Evolutionary conservation across 176 grass and related monocot genomes (phyloP).

Genomic region (Triticum timopheevii): DNA sequence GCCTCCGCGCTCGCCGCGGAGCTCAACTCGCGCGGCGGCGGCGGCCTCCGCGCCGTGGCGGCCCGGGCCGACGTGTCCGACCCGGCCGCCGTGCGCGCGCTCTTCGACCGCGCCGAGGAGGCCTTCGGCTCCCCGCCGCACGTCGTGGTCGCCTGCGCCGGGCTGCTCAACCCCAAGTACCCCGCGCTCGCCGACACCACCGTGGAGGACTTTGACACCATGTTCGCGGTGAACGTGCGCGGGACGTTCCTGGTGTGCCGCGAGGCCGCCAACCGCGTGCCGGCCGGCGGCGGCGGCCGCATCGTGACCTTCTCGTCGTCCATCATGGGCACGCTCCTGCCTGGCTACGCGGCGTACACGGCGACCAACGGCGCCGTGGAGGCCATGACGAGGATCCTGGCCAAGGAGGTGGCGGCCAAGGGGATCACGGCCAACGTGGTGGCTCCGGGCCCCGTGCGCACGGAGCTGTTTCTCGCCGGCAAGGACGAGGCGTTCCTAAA

Average conservation of each 20-base stretch:
- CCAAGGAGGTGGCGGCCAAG: constrained; percentile 59
- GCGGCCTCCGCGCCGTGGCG: constrained; percentile 9
- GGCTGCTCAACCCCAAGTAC: constrained; percentile 47
- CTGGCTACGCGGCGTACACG: constrained; percentile 53
- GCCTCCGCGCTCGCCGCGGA: constrained; percentile 54
- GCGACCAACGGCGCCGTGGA: constrained; percentile 73
- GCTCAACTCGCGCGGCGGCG: constrained; percentile 32
- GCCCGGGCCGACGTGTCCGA: constrained; percentile 52
- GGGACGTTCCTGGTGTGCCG: constrained; percentile 62
- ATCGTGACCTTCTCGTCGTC: constrained; percentile 63
- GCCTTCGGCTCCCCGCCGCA: constrained; percentile 47
- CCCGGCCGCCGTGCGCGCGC: constrained; percentile 40
- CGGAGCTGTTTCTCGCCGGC: constrained; percentile 52
- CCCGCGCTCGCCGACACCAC: constrained; percentile 55
- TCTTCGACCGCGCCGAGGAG: constrained; percentile 68
- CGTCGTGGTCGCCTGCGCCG: constrained; percentile 64
- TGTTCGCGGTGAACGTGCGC: constrained; percentile 61
- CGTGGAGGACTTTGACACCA: constrained; percentile 67
- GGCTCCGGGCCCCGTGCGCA: constrained; percentile 57
- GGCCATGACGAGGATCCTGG: constrained; percentile 68
- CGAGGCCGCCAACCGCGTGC: constrained; percentile 45
- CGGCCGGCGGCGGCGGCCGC: constrained; percentile 21
- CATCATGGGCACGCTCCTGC: constrained; percentile 33
- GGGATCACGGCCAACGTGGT: constrained; percentile 66
- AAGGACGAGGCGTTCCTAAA: constrained; percentile 55